A percentile compares a stretch with the other conserved stretches of the same genome.
Evolutionary conservation across 164 flowering plant species (phyloP).

Genomic region (Magnolia changhungtana): DNA sequence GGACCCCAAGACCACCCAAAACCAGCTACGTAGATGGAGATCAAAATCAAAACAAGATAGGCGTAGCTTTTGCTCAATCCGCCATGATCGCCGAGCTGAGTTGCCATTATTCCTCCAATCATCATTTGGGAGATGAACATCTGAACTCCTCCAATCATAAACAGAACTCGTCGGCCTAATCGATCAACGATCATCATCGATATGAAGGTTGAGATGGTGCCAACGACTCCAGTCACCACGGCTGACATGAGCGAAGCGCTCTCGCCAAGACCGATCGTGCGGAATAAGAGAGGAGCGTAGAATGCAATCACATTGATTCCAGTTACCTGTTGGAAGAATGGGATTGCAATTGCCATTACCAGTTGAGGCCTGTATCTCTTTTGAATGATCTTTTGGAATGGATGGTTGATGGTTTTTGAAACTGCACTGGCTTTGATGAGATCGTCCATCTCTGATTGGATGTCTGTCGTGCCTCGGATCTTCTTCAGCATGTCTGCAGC

Average conservation of each 20-base stretch:
- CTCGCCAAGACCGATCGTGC: slow-evolving; percentile 26
- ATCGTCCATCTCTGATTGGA: slow-evolving; percentile 50
- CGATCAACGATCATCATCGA: slow-evolving; percentile 22
- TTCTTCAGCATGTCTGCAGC: slow-evolving; percentile 17
- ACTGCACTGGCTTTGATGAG: slow-evolving; percentile 15
- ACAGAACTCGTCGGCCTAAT: slow-evolving; percentile 15
- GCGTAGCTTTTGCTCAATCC: slow-evolving; percentile 13
- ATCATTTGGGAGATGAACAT: slow-evolving; percentile 21
- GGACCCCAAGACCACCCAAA: slow-evolving; percentile 32
- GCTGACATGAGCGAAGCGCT: slow-evolving; percentile 26
- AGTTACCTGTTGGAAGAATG: slow-evolving; percentile 29
- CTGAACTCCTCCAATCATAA: slow-evolving; percentile 23
- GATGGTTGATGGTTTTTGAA: slow-evolving; percentile 10
- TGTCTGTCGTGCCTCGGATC: slow-evolving; percentile 51
- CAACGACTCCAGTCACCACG: slow-evolving; percentile 13
- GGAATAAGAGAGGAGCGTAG: slow-evolving; percentile 24
- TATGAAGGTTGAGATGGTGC: slow-evolving; percentile 16
- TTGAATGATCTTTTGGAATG: slow-evolving; percentile 9
- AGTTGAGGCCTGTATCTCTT: slow-evolving; percentile 24
- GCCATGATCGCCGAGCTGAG: slow-evolving; percentile 21
- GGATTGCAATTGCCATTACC: slow-evolving; percentile 24
- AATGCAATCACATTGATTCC: slow-evolving; percentile 31
- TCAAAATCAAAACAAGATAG: slow-evolving; percentile 15
- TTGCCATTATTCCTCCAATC: slow-evolving; percentile 24
- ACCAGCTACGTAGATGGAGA: slow-evolving; percentile 21